A percentile compares a stretch with the other conserved stretches of the same genome.
Evolutionary conservation across 768 basidiomycete genomes (phyloP).

Genomic region (Russula sp.): DNA sequence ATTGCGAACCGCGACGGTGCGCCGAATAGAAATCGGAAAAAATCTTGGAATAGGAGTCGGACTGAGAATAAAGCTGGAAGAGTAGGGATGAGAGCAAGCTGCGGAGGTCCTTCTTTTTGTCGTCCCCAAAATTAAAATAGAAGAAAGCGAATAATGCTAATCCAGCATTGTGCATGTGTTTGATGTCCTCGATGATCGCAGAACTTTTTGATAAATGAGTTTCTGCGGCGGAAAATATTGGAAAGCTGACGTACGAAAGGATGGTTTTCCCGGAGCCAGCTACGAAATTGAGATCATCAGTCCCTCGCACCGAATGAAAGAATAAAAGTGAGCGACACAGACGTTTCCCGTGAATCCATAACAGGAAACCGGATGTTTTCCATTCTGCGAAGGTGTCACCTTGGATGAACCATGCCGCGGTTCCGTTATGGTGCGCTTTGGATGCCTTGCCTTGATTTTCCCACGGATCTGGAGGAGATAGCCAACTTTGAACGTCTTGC

Average conservation of each 20-base stretch:
- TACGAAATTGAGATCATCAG: background rate
- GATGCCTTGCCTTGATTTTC: background rate
- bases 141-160: background rate
- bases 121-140: background rate
- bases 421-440: background rate
- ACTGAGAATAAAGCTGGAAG: background rate
- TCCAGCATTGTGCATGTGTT: background rate
- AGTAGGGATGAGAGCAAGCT: background rate
- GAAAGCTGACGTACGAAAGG: background rate
- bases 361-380: background rate
- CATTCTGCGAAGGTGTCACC: background rate
- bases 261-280: background rate
- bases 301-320: background rate
- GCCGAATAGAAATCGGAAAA: background rate
- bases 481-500: background rate
- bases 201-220: background rate
- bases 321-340: background rate
- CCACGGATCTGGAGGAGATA: background rate
- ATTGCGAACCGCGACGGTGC: background rate
- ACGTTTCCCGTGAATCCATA: slow-evolving; percentile 8
- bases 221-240: background rate
- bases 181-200: background rate
- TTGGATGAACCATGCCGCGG: background rate
- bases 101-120: background rate
- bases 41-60: background rate